These are phyloP conservation scores for Phytophthora fragariaefolia DNA, from an alignment of 352 stramenopile species.

Conservation along the genomic window DNA sequence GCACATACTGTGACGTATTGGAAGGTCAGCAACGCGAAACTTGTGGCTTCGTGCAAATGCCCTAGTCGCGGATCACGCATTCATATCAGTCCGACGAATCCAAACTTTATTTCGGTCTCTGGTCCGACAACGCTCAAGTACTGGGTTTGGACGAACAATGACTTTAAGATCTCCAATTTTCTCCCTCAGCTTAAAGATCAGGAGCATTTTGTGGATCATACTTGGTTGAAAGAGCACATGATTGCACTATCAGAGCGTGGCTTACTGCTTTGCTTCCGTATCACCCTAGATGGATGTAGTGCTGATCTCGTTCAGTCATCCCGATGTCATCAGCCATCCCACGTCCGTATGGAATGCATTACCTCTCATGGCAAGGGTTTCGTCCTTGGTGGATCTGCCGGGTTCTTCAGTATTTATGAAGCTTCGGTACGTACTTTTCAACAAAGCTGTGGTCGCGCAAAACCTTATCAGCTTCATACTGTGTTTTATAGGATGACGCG, in stretches of 20 bases:
- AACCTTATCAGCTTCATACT: neutral
- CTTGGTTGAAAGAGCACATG: constrained; percentile 80
- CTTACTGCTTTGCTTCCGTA: constrained; percentile 68
- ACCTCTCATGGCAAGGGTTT: constrained; percentile 73
- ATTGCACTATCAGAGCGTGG: constrained; percentile 73
- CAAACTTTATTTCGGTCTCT: constrained; percentile 79
- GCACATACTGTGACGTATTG: constrained; percentile 80
- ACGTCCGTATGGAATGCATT: constrained; percentile 77
- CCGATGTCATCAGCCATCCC: constrained; percentile 68
- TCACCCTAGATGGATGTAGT: constrained; percentile 50
- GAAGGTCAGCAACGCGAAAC: constrained; percentile 81
- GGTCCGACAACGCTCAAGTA: constrained; percentile 80
- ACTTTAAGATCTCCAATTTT: constrained; percentile 85
- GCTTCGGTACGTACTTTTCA: constrained; percentile 45
- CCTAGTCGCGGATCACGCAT: constrained; percentile 71
- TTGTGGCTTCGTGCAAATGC: constrained; percentile 73
- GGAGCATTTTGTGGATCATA: constrained; percentile 84
- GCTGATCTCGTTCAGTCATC: constrained; percentile 77
- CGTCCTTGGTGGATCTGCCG: constrained; percentile 70
- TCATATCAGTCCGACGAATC: constrained; percentile 71
- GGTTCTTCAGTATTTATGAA: constrained; percentile 83
- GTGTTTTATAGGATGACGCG: constrained; percentile 56
- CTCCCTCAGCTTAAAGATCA: constrained; percentile 76
- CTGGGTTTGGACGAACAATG: constrained; percentile 79
- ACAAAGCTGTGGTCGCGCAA: neutral